These are phyloP conservation scores for Anisodus acutangulus DNA, from an alignment of 257 asterid genomes.

Conservation along the genomic window DNA sequence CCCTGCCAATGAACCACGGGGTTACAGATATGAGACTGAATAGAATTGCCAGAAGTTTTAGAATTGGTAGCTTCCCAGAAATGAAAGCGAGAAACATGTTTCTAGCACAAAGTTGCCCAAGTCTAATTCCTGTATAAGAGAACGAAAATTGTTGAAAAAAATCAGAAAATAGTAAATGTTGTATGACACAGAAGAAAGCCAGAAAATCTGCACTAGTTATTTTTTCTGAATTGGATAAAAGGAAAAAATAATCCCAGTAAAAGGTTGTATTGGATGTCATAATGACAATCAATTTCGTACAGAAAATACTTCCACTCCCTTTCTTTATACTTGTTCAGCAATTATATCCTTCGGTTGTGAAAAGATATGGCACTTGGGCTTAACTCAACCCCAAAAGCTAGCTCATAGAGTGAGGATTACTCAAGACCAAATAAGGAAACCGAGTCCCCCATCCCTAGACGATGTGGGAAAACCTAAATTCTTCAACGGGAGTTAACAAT, in stretches of 20 bases:
- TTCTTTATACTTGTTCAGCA: not conserved
- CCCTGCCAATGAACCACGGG: not conserved
- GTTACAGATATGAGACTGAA: not conserved
- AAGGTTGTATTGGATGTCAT: slow-evolving; percentile 11
- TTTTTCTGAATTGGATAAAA: not conserved
- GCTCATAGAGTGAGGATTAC: too few relatives aligned
- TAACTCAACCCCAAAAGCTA: too few relatives aligned
- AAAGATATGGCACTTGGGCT: too few relatives aligned
- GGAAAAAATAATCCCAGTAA: not conserved
- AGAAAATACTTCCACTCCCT: not conserved
- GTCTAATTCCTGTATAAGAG: slow-evolving; percentile 51
- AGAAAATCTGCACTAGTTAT: not conserved
- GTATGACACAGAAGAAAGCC: not conserved
- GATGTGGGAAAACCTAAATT: too few relatives aligned
- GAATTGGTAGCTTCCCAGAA: slow-evolving; percentile 52
- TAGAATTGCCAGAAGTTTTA: slow-evolving; percentile 47
- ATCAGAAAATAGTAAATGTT: slow-evolving; percentile 8
- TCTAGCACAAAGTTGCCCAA: slow-evolving; percentile 53
- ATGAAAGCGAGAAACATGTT: slow-evolving; percentile 54
- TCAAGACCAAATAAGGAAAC: too few relatives aligned
- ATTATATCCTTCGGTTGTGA: not conserved
- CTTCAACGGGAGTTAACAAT: too few relatives aligned
- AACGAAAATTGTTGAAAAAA: slow-evolving; percentile 15
- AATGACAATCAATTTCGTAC: slow-evolving; percentile 14
- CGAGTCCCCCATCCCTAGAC: too few relatives aligned